Base-by-base conservation (phyloP, 1,284 basidiomycete species). In the Cystobasidiaceae sp. region DNA sequence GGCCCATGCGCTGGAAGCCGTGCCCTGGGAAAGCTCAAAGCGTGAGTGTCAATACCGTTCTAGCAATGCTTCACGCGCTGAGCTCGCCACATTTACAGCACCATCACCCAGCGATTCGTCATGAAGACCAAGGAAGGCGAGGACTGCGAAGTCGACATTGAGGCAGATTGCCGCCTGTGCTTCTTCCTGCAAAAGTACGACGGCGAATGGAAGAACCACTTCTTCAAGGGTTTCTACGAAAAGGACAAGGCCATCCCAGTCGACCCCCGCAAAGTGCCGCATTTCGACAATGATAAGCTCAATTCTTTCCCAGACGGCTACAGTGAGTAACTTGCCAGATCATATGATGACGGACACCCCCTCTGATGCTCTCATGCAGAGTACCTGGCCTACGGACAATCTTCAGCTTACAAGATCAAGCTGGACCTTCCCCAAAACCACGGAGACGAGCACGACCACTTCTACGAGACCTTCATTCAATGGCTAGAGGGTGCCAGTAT, bases 21-120 rank as follows among this genome's bases (percentile, higher is more conserved):
- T 30, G 74, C 71, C 8, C 59, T 75, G 17, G 73, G 73, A 41
- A 75, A 75, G 60, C 69, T 75, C 37, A 75, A 75, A 48, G 74
- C 74, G 70, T 62, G 32, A 34, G 60, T 33, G 5, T 17, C 21
- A 23, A 17, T 30, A 8, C 17, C 30, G 11, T 11, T 15, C 45
- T 48, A 11, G 11, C 45, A 25, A 25, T 8, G 11, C 8, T 54
- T 4, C 28, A 34, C 25, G n/a, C 37, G 11, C 37, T n/a, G 37
- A n/a, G 11, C n/a, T 67, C 13, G 11, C 30, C 13, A 30, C 9
- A 32, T 30, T 25, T 23, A 37, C 54, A 72, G 70, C 0, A 75
- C 73, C 9, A 75, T 75, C 65, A 74, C 74, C 2, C 74, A 75
- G 37, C 66, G 74, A 2, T 75, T 75, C 63, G 52, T 67, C 0